Percentiles rank a stretch among this genome's conserved stretches.
Conservation (phyloP, 192 early-diverging fungal genomes). For the Coemansia sp. region DNA sequence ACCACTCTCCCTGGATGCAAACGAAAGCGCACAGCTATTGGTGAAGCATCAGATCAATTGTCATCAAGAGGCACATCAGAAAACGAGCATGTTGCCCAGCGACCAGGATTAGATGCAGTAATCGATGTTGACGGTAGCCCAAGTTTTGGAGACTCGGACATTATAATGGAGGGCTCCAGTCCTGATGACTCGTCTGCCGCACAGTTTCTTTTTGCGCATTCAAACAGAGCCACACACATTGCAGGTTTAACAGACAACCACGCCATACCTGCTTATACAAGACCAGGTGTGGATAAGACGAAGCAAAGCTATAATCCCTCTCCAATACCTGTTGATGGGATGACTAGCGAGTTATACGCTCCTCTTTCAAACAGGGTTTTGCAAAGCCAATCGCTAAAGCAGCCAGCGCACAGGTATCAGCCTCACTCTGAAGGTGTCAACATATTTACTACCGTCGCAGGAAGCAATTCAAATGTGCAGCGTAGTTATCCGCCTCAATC, state of each 20-base stretch:
- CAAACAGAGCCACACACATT: background rate
- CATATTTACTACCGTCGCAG: background rate
- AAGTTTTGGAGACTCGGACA: background rate
- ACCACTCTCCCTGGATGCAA: conserved; percentile 21
- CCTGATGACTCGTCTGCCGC: background rate
- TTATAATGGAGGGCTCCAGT: background rate
- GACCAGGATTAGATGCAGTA: background rate
- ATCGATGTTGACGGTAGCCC: conserved; percentile 8
- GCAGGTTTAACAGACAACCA: background rate
- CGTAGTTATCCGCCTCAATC: background rate
- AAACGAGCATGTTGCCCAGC: background rate
- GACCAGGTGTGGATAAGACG: background rate
- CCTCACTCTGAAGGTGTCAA: background rate
- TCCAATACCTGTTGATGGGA: background rate
- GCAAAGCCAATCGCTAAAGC: background rate
- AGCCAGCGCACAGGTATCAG: background rate
- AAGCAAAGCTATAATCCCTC: background rate
- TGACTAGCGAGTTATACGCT: background rate
- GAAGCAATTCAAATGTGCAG: background rate
- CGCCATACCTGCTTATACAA: background rate
- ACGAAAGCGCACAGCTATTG: conserved; percentile 14
- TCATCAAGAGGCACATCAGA: background rate
- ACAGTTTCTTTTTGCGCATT: background rate
- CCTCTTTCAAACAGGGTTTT: background rate
- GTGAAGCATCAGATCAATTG: background rate